Conservation (phyloP, 495 filamentous ascomycete species). For the Penicillium coprophilum region DNA sequence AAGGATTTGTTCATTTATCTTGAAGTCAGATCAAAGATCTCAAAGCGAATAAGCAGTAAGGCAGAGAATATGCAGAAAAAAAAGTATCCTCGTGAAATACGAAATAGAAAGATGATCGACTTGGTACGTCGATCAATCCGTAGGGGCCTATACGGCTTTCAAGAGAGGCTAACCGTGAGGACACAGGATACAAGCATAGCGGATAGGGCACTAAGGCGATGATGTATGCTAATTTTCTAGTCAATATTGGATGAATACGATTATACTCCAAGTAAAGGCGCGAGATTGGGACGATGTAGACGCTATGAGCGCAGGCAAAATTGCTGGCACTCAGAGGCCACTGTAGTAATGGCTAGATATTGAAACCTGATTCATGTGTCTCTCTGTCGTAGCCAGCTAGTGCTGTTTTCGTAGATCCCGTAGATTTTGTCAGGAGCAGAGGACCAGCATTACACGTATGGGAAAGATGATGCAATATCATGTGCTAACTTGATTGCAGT, state of each 20-base stretch:
- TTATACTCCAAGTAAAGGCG: background rate
- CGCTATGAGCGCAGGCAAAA: background rate
- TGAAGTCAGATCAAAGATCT: constrained; percentile 1
- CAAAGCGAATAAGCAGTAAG: constrained; percentile 14
- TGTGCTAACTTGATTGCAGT: constrained; percentile 16
- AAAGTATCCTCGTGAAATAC: no score
- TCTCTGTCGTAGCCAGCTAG: background rate
- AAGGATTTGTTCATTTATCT: background rate
- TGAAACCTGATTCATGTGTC: background rate
- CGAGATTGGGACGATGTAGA: background rate
- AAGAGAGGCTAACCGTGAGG: background rate
- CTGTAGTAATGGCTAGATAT: background rate
- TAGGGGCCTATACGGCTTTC: constrained; percentile 1
- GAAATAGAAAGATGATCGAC: no score
- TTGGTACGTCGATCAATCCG: background rate
- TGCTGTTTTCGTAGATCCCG: background rate
- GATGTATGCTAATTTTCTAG: background rate
- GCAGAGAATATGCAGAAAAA: no score
- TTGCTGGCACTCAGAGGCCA: background rate
- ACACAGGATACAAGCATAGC: background rate
- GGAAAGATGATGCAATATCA: background rate
- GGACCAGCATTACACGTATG: background rate
- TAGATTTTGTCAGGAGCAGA: background rate
- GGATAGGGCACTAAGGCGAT: background rate
- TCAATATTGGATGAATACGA: background rate